Percentiles rank a stretch among this genome's conserved stretches.
Conservation (phyloP, 192 early-diverging fungal genomes). For the Rhizophlyctis rosea region DNA sequence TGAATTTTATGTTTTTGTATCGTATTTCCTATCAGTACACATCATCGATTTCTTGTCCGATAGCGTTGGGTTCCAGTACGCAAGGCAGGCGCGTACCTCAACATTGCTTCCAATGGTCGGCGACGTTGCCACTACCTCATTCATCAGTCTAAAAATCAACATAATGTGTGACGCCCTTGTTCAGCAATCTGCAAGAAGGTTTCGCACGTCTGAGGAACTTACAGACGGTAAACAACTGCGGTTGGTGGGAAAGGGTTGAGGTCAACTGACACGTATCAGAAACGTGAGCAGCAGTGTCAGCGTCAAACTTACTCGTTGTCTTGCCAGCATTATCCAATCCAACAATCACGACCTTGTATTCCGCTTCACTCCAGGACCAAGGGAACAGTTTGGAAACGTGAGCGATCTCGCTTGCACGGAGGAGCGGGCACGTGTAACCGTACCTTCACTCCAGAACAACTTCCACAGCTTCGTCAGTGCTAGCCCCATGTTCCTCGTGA, state of each 20-base stretch:
- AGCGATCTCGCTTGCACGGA: no score
- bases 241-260: neutral
- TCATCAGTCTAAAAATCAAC: slow-evolving; percentile 15
- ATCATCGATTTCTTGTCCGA: neutral
- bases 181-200: neutral
- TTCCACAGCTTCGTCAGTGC: slow-evolving; percentile 58
- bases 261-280: neutral
- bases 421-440: no score
- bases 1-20: slow-evolving; percentile 67
- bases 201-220: neutral
- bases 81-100: slow-evolving; percentile 43
- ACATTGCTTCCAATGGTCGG: slow-evolving; percentile 73
- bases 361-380: slow-evolving; percentile 55
- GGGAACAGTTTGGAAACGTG: no score
- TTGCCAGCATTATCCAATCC: slow-evolving; percentile 73
- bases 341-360: slow-evolving; percentile 70
- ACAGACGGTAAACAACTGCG: slow-evolving; percentile 19
- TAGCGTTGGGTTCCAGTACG: no score
- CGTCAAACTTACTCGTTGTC: slow-evolving; percentile 44
- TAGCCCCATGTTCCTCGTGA: slow-evolving; percentile 45
- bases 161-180: no score
- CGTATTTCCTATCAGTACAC: slow-evolving; percentile 35
- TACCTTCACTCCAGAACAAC: slow-evolving; percentile 22
- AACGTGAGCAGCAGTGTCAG: neutral
- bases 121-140: slow-evolving; percentile 51